Conservation (phyloP, 2,329 filamentous ascomycete genomes). For the Albophoma yamanashiensis region DNA sequence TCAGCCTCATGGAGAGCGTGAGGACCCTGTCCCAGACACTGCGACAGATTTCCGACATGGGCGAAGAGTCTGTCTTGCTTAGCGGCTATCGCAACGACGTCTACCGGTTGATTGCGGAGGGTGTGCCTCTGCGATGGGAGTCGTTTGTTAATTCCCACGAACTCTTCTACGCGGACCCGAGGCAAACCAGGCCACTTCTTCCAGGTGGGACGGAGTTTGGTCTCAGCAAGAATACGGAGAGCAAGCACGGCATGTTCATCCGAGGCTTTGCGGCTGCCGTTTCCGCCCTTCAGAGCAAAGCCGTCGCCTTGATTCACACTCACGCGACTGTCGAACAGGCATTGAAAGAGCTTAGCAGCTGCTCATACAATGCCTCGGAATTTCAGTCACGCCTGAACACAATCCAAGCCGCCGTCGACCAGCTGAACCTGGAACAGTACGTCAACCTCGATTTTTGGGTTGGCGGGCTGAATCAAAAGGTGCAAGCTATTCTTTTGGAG, state of each 20-base stretch:
- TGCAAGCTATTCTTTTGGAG: conserved; percentile 69
- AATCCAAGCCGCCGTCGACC: conserved; percentile 88
- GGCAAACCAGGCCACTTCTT: conserved; percentile 33
- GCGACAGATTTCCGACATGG: conserved; percentile 74
- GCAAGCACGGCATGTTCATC: conserved; percentile 93
- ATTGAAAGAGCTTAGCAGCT: conserved; percentile 71
- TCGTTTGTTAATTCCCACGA: conserved; percentile 97
- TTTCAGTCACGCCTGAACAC: conserved; percentile 74
- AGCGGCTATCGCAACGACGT: conserved; percentile 90
- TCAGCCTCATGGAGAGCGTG: conserved; percentile 98
- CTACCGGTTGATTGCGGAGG: conserved; percentile 72
- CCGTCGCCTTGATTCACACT: conserved; percentile 65
- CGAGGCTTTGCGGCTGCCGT: conserved; percentile 84
- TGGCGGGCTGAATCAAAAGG: conserved; percentile 70
- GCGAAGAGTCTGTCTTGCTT: conserved; percentile 75
- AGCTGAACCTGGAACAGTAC: conserved; percentile 92
- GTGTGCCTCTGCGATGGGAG: conserved; percentile 88
- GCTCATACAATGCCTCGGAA: conserved; percentile 67
- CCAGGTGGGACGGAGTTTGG: conserved; percentile 28
- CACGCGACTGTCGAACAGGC: conserved; percentile 75
- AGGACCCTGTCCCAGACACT: conserved; percentile 83
- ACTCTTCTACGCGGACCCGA: conserved; percentile 50
- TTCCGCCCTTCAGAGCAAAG: conserved; percentile 81
- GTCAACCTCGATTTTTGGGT: conserved; percentile 92
- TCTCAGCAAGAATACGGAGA: conserved; percentile 54